Evolutionary conservation across 176 grass and related monocot species (phyloP).

Genomic region (Musa beccarii): DNA sequence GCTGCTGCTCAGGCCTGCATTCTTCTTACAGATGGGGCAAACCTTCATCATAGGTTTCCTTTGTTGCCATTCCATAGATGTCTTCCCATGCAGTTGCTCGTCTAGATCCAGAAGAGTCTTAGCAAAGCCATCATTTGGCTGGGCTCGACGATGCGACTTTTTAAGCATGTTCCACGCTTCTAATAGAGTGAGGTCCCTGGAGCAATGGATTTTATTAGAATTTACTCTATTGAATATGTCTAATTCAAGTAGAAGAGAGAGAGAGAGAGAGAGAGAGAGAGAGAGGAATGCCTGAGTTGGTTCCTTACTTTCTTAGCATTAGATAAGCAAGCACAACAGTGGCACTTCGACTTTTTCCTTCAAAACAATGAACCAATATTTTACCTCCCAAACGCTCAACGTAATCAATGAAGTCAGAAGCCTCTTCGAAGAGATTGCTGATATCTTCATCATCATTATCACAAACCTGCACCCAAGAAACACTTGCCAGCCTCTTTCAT

Average conservation of each 20-base stretch:
- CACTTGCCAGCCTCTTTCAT: neutral
- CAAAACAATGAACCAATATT: slow-evolving; percentile 98
- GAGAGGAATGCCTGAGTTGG: neutral
- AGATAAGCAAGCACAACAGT: slow-evolving; percentile 85
- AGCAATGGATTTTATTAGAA: neutral
- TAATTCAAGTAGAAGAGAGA: neutral
- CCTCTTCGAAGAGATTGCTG: slow-evolving; percentile 67
- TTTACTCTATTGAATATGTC: neutral
- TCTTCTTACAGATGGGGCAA: slow-evolving; percentile 81
- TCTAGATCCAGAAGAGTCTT: slow-evolving; percentile 71
- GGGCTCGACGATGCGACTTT: slow-evolving; percentile 69
- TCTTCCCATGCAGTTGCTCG: slow-evolving; percentile 52
- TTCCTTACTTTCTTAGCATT: slow-evolving; percentile 74
- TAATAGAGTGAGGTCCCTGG: slow-evolving; percentile 56
- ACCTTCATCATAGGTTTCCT: slow-evolving; percentile 66
- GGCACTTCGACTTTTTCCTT: slow-evolving; percentile 80
- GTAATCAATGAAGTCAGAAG: slow-evolving; percentile 80
- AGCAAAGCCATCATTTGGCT: slow-evolving; percentile 85
- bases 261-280: neutral
- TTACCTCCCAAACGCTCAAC: slow-evolving; percentile 50
- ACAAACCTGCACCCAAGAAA: slow-evolving; percentile 43
- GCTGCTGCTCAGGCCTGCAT: slow-evolving; percentile 77
- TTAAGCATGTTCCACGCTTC: slow-evolving; percentile 84
- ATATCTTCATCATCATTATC: slow-evolving; percentile 90
- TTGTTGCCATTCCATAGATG: slow-evolving; percentile 83